Conservation (phyloP, 2,329 filamentous ascomycete genomes). For the Samsoniella hepiali region DNA sequence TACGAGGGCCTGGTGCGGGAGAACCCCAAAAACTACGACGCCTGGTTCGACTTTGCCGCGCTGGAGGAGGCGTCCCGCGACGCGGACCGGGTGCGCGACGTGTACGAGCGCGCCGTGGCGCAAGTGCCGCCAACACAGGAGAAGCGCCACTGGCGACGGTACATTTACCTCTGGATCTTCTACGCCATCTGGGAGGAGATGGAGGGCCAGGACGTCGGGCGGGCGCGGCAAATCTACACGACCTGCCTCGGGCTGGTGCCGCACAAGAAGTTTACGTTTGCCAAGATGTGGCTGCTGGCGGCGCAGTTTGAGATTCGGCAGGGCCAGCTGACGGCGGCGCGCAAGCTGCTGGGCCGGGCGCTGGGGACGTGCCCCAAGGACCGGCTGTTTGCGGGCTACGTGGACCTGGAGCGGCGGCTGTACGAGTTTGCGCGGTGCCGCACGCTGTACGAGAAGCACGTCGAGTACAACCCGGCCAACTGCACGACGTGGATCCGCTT, state of each 20-base stretch:
- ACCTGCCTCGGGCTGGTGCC: slow-evolving; percentile 85
- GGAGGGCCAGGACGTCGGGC: slow-evolving; percentile 71
- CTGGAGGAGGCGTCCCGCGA: slow-evolving; percentile 86
- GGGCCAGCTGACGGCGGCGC: slow-evolving; percentile 71
- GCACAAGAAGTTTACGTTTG: slow-evolving; percentile 96
- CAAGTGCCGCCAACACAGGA: slow-evolving; percentile 93
- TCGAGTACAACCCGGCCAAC: slow-evolving; percentile 88
- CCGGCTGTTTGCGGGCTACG: slow-evolving; percentile 89
- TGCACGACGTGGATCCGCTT: slow-evolving; percentile 96
- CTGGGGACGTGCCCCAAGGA: slow-evolving; percentile 96
- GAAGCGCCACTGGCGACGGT: slow-evolving; percentile 94
- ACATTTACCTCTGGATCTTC: slow-evolving; percentile 97
- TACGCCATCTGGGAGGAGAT: slow-evolving; percentile 95
- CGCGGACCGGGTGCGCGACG: slow-evolving; percentile 77
- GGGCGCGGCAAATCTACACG: slow-evolving; percentile 85
- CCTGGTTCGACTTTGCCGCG: slow-evolving; percentile 92
- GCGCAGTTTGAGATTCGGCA: slow-evolving; percentile 92
- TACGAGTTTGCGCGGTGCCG: slow-evolving; percentile 93
- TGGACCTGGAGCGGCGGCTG: slow-evolving; percentile 86
- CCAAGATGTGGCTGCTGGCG: slow-evolving; percentile 92
- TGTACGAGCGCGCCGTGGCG: slow-evolving; percentile 93
- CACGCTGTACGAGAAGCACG: slow-evolving; percentile 88
- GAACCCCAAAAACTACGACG: slow-evolving; percentile 94
- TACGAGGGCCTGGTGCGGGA: slow-evolving; percentile 94
- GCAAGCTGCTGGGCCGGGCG: slow-evolving; percentile 85